Evolutionary conservation across 352 stramenopile species (phyloP), one percentile per base, ranked within the genome.

Genomic region (Pythium apleroticum): DNA sequence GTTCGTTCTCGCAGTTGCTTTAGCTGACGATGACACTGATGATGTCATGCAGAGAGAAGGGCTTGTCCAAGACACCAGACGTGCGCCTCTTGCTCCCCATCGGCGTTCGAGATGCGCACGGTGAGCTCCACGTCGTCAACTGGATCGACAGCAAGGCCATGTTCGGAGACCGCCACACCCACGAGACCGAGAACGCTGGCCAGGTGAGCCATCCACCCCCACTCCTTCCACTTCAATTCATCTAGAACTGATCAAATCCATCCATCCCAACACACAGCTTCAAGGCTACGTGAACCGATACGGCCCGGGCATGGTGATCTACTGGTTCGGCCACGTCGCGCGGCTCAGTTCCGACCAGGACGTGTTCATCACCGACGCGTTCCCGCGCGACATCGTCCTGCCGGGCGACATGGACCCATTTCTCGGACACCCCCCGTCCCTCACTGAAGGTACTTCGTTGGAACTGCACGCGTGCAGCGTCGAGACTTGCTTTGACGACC

Each of bases 121-220:
- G 76, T 45, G 64, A 76, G 30, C 66, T 78, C 35, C 73, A 79
- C 28, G 68, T 95, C 25, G 81, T 97, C n/a, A 85, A 92, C 62
- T 97, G 89, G 89, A 95, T 96, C 57, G 89, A 97, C 66, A 95
- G 84, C 70, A 97, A 97, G 55, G 89, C 88, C 30, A 96, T 97
- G 88, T 96, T 95, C 55, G 86, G 88, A 30, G 83, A 91, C 65
- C 74, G 79, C 50, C 69, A 91, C 67, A 90, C 84, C 2, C 86
- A 93, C 60, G 81, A 93, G 48, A 83, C 71, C 5, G 84, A 94
- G 63, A 95, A 89, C 64, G 81, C 76, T 17, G 77, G 72, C 60
- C 80, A 87, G 75, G 78, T 84, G 24, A 3, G 46, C 30, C 27
- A 5, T 15, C n/a, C 22, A 24, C 24, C 35, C 8, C 22, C 24